These are phyloP conservation scores for Jamesozyma piceae DNA, from an alignment of 805 yeast species.

Conservation along the genomic window DNA sequence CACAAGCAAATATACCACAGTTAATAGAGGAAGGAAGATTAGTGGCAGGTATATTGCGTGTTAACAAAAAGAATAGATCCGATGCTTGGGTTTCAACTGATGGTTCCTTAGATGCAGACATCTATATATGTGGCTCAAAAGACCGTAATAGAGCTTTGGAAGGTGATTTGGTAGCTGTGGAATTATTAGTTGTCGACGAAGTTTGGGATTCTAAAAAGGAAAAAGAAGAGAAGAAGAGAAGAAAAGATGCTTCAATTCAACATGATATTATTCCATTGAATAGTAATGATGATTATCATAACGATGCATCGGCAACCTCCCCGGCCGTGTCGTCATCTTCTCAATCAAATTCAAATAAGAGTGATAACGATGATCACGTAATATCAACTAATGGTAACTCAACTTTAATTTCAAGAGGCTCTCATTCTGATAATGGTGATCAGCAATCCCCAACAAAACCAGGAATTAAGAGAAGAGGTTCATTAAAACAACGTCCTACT, in stretches of 20 bases:
- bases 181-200: slow-evolving; percentile 87
- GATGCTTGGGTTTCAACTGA: slow-evolving; percentile 98
- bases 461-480: slow-evolving; percentile 61
- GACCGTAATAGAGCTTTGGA: slow-evolving; percentile 96
- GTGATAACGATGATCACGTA: slow-evolving; percentile 13
- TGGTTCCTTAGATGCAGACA: slow-evolving; percentile 90
- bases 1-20: slow-evolving; percentile 86
- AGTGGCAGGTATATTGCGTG: slow-evolving; percentile 87
- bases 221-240: slow-evolving; percentile 92
- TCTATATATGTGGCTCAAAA: slow-evolving; percentile 94
- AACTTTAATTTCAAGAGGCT: slow-evolving; percentile 1
- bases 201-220: slow-evolving; percentile 96
- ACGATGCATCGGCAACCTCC: slow-evolving; percentile 58
- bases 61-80: slow-evolving; percentile 90
- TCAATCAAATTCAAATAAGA: slow-evolving; percentile 8
- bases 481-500: slow-evolving; percentile 88
- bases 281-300: slow-evolving; percentile 58
- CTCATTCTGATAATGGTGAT: slow-evolving; percentile 27
- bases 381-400: slow-evolving; percentile 1
- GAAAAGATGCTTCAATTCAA: slow-evolving; percentile 50
- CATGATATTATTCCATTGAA: slow-evolving; percentile 33
- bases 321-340: slow-evolving; percentile 12
- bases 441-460: slow-evolving; percentile 28
- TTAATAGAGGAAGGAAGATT: slow-evolving; percentile 81
- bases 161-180: slow-evolving; percentile 94